Percentiles rank a stretch among this genome's conserved stretches.
phyloP scores from a whole-genome alignment of 768 basidiomycete species.

The Suillus plorans region DNA sequence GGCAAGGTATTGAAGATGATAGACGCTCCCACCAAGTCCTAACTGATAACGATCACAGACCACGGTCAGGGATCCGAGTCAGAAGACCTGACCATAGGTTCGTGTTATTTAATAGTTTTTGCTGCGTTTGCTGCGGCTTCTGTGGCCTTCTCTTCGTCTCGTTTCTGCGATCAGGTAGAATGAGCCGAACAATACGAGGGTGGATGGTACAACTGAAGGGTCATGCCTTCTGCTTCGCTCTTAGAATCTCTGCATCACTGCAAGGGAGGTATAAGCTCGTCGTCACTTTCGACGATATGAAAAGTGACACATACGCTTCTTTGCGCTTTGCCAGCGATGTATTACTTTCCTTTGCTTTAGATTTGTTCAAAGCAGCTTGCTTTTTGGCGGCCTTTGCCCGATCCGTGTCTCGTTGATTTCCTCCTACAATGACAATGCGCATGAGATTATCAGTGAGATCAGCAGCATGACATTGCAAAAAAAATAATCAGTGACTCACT shows the following conservation, averaged over 20 bases:
- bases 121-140: conserved; percentile 21
- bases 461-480: background rate
- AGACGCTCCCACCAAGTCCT: conserved; percentile 12
- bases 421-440: conserved; percentile 47
- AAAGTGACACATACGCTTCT: conserved; percentile 60
- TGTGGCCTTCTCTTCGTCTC: conserved; percentile 48
- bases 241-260: conserved; percentile 75
- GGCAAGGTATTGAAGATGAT: conserved; percentile 13
- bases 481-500: conserved; percentile 40
- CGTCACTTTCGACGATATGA: conserved; percentile 11
- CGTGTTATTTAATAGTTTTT: conserved; percentile 37
- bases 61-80: conserved; percentile 14
- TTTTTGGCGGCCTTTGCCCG: conserved; percentile 77
- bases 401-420: conserved; percentile 80
- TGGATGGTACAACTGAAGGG: conserved; percentile 8
- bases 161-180: conserved; percentile 41
- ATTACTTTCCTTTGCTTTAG: conserved; percentile 72
- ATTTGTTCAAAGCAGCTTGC: conserved; percentile 45
- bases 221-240: conserved; percentile 77
- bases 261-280: conserved; percentile 23
- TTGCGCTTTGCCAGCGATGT: conserved; percentile 63
- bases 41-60: conserved; percentile 4
- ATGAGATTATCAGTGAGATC: conserved; percentile 12
- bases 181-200: conserved; percentile 9
- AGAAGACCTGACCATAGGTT: conserved; percentile 18